phyloP scores from a whole-genome alignment of 1,284 basidiomycete species.

The Leccinum subspadiceum region DNA sequence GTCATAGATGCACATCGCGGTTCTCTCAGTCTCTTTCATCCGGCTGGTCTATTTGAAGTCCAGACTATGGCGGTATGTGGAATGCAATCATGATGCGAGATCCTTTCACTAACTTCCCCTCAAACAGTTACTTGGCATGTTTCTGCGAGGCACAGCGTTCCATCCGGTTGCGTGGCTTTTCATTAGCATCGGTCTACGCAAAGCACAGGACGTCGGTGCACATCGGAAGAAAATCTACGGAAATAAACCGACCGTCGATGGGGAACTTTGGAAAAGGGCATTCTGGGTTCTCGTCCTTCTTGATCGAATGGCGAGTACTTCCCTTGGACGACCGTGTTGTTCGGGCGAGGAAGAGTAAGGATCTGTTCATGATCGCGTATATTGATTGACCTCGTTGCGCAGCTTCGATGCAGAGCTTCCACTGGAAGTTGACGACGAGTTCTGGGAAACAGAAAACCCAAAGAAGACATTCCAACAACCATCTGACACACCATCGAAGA shows the following conservation, averaged over 20 bases:
- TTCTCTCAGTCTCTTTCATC: constrained; percentile 57
- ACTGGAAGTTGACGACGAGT: constrained; percentile 84
- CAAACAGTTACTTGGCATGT: constrained; percentile 46
- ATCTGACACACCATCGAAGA: constrained; percentile 51
- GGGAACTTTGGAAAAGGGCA: constrained; percentile 77
- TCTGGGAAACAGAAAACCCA: constrained; percentile 62
- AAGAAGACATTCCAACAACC: constrained; percentile 62
- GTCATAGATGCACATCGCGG: constrained; percentile 48
- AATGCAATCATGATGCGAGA: constrained; percentile 1
- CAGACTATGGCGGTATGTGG: constrained; percentile 56
- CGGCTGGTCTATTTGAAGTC: constrained; percentile 71
- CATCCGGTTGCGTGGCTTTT: constrained; percentile 65
- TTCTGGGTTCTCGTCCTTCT: constrained; percentile 71
- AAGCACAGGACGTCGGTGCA: constrained; percentile 69
- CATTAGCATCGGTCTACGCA: constrained; percentile 65
- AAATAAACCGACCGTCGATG: constrained; percentile 45
- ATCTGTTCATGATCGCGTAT: not conserved
- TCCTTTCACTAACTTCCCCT: constrained; percentile 4
- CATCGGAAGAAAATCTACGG: constrained; percentile 58
- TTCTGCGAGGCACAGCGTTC: constrained; percentile 51
- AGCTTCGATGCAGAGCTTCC: constrained; percentile 81
- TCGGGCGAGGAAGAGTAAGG: constrained; percentile 79
- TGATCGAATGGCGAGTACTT: constrained; percentile 63
- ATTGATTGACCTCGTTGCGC: constrained; percentile 13
- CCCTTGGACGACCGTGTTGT: constrained; percentile 69